Evolutionary conservation across 2,329 filamentous ascomycete genomes (phyloP).

Genomic region (Ophiognomonia clavigignenti-juglandacearum): DNA sequence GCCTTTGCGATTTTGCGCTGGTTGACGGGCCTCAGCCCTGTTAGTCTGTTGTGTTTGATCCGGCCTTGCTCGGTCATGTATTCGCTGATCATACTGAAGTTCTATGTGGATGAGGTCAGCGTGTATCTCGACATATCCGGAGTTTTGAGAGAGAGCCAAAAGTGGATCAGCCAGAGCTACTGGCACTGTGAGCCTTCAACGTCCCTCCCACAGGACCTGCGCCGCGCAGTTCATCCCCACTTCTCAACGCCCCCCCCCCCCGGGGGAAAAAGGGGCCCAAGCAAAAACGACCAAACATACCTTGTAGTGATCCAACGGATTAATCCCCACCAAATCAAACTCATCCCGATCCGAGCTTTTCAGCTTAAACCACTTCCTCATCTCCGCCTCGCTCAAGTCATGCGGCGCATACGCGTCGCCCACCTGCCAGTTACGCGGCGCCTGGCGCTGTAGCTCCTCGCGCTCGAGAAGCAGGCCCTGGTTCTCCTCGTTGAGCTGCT

Average conservation of each 20-base stretch:
- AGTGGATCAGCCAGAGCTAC: no score
- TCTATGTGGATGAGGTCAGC: slow-evolving; percentile 49
- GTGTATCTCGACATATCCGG: background rate
- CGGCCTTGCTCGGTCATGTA: slow-evolving; percentile 81
- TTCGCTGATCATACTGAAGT: slow-evolving; percentile 87
- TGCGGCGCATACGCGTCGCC: slow-evolving; percentile 91
- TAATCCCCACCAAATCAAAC: slow-evolving; percentile 73
- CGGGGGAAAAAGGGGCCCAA: no score
- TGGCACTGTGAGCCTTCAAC: no score
- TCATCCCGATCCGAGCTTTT: slow-evolving; percentile 59
- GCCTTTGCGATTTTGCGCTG: slow-evolving; percentile 93
- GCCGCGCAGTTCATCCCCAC: no score
- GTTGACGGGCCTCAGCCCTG: slow-evolving; percentile 80
- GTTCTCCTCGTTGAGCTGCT: no score
- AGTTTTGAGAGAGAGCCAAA: background rate
- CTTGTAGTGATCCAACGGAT: slow-evolving; percentile 83
- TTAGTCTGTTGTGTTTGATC: slow-evolving; percentile 71
- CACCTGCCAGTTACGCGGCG: slow-evolving; percentile 64
- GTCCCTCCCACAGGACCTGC: no score
- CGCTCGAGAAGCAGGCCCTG: no score
- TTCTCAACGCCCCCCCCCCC: no score
- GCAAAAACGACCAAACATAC: no score
- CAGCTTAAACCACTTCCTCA: slow-evolving; percentile 70
- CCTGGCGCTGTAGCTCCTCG: slow-evolving; percentile 56
- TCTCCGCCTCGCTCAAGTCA: slow-evolving; percentile 74